These are phyloP conservation scores for Leishmania guyanensis DNA, from an alignment of 208 protist genomes.

Conservation along the genomic window DNA sequence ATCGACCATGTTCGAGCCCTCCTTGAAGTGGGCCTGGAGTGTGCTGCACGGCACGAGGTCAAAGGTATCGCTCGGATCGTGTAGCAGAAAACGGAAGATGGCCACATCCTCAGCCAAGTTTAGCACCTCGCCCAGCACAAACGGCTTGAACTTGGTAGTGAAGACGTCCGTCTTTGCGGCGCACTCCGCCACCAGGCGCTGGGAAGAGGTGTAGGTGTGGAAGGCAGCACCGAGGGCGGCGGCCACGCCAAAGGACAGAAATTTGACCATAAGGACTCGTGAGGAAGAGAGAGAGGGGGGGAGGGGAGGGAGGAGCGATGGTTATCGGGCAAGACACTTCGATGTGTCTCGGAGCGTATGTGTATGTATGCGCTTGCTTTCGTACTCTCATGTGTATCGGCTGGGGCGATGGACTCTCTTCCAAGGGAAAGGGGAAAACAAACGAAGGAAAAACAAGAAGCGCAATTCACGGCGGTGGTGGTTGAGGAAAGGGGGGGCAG, in stretches of 20 bases:
- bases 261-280: constrained; percentile 35
- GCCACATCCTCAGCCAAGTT: constrained; percentile 87
- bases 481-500: neutral
- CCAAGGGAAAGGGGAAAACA: neutral
- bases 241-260: constrained; percentile 60
- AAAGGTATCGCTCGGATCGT: constrained; percentile 66
- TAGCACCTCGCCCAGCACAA: constrained; percentile 84
- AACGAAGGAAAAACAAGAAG: neutral
- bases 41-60: constrained; percentile 80
- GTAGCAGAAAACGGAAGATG: constrained; percentile 87
- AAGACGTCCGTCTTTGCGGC: constrained; percentile 44
- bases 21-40: constrained; percentile 83
- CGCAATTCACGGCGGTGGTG: neutral
- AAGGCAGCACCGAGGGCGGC: constrained; percentile 68
- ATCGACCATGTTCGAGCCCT: constrained; percentile 79
- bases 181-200: constrained; percentile 47
- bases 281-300: neutral
- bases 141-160: constrained; percentile 75
- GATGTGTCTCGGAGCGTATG: neutral
- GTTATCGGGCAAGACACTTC: neutral
- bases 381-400: neutral
- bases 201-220: constrained; percentile 53
- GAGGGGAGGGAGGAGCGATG: neutral
- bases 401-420: neutral
- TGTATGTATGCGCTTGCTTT: neutral